A percentile compares a stretch with the other conserved stretches of the same genome.
Conservation (phyloP, 2,329 filamentous ascomycete genomes). For the Fusarium brevicatenulatum region DNA sequence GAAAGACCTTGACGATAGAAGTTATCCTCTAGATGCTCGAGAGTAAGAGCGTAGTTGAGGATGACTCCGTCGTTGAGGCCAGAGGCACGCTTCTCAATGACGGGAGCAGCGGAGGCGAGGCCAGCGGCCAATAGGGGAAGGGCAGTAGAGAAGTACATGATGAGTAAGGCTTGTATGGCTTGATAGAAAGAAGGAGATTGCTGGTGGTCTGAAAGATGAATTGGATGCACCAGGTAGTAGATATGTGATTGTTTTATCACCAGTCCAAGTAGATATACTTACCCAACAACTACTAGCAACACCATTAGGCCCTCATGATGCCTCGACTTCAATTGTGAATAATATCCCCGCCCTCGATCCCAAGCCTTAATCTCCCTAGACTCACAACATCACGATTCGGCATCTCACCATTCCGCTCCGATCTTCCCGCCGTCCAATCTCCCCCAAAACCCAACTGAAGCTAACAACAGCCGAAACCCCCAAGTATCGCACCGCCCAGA, state of each 20-base stretch:
- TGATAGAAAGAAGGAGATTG: background rate
- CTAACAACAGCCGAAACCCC: background rate
- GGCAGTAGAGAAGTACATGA: slow-evolving; percentile 16
- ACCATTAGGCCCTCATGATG: background rate
- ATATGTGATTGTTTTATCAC: background rate
- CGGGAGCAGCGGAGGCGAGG: slow-evolving; percentile 27
- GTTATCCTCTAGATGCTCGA: slow-evolving; percentile 68
- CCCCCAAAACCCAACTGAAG: background rate
- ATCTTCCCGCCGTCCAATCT: background rate
- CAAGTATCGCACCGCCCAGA: background rate
- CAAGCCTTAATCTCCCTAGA: background rate
- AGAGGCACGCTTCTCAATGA: slow-evolving; percentile 24
- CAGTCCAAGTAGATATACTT: background rate
- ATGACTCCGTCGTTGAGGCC: slow-evolving; percentile 46
- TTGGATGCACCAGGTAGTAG: background rate
- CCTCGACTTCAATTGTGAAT: background rate
- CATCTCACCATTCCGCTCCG: slow-evolving; percentile 7
- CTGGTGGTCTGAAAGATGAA: rapidly evolving
- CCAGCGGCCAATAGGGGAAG: slow-evolving; percentile 22
- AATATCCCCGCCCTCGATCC: background rate
- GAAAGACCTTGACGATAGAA: slow-evolving; percentile 71
- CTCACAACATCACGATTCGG: background rate
- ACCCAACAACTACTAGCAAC: background rate
- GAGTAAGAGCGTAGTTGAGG: slow-evolving; percentile 59
- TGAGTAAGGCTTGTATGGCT: background rate